These are phyloP conservation scores for Hirsutella minnesotensis DNA, from an alignment of 2,329 filamentous ascomycete species.

Conservation along the genomic window DNA sequence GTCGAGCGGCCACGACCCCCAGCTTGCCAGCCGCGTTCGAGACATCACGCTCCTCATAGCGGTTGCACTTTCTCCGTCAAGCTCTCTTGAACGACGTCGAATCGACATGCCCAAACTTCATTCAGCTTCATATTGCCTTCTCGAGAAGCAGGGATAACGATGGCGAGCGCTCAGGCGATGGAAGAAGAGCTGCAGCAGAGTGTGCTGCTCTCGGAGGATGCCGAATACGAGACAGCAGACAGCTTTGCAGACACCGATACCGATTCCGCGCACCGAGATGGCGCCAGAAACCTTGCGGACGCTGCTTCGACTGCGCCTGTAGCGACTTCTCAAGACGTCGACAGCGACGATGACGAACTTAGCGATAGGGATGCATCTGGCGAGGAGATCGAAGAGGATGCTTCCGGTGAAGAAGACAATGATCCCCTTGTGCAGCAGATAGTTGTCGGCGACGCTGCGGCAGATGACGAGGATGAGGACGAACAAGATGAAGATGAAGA, in stretches of 20 bases:
- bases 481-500: slow-evolving; percentile 21
- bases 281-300: neutral
- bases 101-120: slow-evolving; percentile 18
- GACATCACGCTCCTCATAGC: slow-evolving; percentile 11
- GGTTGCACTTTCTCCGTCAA: slow-evolving; percentile 5
- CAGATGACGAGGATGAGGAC: slow-evolving; percentile 20
- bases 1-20: slow-evolving; percentile 5
- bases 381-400: slow-evolving; percentile 30
- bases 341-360: slow-evolving; percentile 19
- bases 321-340: slow-evolving; percentile 1
- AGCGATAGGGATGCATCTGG: slow-evolving; percentile 28
- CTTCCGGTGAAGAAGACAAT: slow-evolving; percentile 29
- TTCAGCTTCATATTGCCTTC: slow-evolving; percentile 6
- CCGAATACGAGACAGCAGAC: slow-evolving; percentile 26
- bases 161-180: slow-evolving; percentile 41
- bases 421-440: slow-evolving; percentile 16
- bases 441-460: slow-evolving; percentile 13
- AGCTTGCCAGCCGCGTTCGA: slow-evolving; percentile 3
- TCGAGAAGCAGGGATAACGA: slow-evolving; percentile 19
- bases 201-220: slow-evolving; percentile 37
- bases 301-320: neutral
- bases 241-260: slow-evolving; percentile 16
- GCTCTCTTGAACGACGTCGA: neutral
- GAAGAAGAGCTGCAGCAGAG: slow-evolving; percentile 47
- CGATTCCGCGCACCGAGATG: slow-evolving; percentile 10